Evolutionary conservation across 768 basidiomycete genomes (phyloP).

Genomic region (Phlegmacium glaucopus): DNA sequence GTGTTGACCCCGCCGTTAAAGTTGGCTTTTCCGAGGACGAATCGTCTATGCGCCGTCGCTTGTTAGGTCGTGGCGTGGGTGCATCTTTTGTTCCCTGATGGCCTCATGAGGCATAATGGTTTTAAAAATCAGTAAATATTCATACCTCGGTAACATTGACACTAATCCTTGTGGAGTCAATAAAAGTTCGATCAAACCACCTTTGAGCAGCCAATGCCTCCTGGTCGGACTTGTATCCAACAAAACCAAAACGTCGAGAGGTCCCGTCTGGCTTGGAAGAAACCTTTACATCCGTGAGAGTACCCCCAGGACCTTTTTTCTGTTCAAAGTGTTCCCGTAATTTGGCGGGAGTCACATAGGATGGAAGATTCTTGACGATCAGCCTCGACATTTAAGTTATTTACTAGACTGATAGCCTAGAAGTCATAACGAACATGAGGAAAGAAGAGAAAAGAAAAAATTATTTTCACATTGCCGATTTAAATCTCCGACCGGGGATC

Average conservation of each 20-base stretch:
- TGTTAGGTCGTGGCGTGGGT: conserved; percentile 64
- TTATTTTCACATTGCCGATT: conserved; percentile 8
- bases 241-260: conserved; percentile 85
- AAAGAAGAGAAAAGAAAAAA: conserved; percentile 19
- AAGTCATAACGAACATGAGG: conserved; percentile 18
- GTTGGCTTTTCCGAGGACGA: conserved; percentile 18
- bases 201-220: conserved; percentile 73
- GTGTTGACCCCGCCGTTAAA: conserved; percentile 7
- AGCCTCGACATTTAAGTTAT: conserved; percentile 70
- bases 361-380: conserved; percentile 78
- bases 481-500: conserved; percentile 23
- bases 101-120: not conserved
- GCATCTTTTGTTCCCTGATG: conserved; percentile 65
- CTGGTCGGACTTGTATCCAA: conserved; percentile 80
- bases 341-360: conserved; percentile 59
- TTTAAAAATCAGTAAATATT: conserved; percentile 12
- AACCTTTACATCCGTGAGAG: conserved; percentile 85
- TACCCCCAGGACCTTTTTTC: conserved; percentile 55
- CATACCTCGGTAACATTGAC: conserved; percentile 78
- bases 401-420: conserved; percentile 1
- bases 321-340: conserved; percentile 70
- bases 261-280: conserved; percentile 74
- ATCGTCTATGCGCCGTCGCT: conserved; percentile 53
- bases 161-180: conserved; percentile 73
- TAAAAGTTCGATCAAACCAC: conserved; percentile 84